phyloP scores from a whole-genome alignment of 148 eudicot genomes.

The Fallopia convolvulus region DNA sequence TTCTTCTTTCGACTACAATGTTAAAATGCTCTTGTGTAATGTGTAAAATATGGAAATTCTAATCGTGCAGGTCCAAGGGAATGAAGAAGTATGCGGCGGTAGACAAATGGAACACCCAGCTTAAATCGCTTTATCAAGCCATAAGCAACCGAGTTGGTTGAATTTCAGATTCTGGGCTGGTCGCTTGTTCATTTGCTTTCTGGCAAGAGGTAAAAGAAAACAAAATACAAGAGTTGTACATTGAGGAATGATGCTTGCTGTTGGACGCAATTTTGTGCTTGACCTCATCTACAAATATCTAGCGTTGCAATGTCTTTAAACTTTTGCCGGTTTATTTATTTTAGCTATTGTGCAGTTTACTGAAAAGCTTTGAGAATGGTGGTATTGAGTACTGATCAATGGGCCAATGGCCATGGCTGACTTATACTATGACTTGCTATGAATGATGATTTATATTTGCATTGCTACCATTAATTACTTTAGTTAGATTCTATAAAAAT shows the following conservation, averaged over 20 bases:
- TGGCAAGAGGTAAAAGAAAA: background rate
- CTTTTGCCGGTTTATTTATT: slow-evolving; percentile 1
- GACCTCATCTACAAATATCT: background rate
- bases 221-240: background rate
- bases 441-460: no score
- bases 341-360: background rate
- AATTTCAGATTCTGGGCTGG: background rate
- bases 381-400: no score
- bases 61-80: slow-evolving; percentile 71
- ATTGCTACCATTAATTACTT: no score
- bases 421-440: no score
- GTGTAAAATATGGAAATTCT: background rate
- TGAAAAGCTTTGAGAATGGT: background rate
- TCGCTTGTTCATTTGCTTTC: background rate
- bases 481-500: no score
- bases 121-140: slow-evolving; percentile 61
- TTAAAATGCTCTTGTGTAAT: background rate
- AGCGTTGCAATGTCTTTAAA: background rate
- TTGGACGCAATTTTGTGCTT: background rate
- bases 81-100: slow-evolving; percentile 83
- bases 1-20: background rate
- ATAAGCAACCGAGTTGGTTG: slow-evolving; percentile 37
- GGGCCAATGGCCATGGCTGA: no score
- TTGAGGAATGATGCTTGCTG: background rate
- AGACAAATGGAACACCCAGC: slow-evolving; percentile 96